These are phyloP conservation scores for Macrophomina pseudophaseolina DNA, from an alignment of 2,329 filamentous ascomycete genomes.

Conservation along the genomic window DNA sequence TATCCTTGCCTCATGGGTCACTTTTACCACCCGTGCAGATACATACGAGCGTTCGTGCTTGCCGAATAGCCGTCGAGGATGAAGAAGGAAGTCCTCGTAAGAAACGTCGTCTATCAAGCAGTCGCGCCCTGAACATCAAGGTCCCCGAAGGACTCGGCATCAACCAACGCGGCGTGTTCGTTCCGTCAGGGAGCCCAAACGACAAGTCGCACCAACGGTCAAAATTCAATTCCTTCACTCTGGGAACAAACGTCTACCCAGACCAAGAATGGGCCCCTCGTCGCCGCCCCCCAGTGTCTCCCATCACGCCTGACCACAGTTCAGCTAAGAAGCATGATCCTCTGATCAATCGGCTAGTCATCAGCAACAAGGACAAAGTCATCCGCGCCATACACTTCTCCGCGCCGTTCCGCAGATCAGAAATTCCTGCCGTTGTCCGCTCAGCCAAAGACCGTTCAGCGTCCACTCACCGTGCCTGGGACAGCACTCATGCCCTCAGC, in stretches of 20 bases:
- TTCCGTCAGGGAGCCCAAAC: background rate
- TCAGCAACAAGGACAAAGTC: background rate
- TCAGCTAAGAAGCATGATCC: background rate
- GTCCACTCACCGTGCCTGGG: background rate
- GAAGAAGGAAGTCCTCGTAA: slow-evolving; percentile 8
- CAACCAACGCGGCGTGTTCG: slow-evolving; percentile 25
- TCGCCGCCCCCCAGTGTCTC: slow-evolving; percentile 7
- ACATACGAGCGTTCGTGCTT: background rate
- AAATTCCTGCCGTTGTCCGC: background rate
- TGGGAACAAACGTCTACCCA: slow-evolving; percentile 6
- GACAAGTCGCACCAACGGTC: slow-evolving; percentile 6
- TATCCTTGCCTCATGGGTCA: background rate
- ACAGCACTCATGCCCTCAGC: background rate
- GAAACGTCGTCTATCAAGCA: background rate
- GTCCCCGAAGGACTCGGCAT: slow-evolving; percentile 18
- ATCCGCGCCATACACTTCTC: background rate
- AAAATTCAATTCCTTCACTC: slow-evolving; percentile 2
- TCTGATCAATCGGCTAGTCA: slow-evolving; percentile 1
- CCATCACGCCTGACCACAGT: background rate
- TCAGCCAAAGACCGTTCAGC: background rate
- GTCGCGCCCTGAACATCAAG: background rate
- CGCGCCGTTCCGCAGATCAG: background rate
- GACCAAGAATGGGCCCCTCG: background rate
- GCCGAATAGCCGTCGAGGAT: background rate
- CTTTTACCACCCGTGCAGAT: background rate